These are phyloP conservation scores for Penicillium verrucosum DNA, from an alignment of 2,329 filamentous ascomycete species.

Conservation along the genomic window DNA sequence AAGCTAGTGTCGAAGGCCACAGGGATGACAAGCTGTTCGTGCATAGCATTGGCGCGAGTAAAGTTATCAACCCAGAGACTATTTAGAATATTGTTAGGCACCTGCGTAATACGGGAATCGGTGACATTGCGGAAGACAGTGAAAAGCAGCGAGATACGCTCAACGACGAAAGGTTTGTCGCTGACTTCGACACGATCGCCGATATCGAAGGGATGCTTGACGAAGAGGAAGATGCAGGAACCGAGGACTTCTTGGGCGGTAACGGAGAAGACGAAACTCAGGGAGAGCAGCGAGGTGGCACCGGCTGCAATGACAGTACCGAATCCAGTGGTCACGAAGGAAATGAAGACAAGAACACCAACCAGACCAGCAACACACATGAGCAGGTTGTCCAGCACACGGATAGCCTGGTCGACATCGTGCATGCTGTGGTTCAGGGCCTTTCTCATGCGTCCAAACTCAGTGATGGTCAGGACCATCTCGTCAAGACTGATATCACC, in stretches of 20 bases:
- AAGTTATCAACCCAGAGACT: constrained; percentile 94
- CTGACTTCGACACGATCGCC: constrained; percentile 86
- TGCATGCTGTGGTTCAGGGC: constrained; percentile 91
- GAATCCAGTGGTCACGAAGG: constrained; percentile 84
- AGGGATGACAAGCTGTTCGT: constrained; percentile 74
- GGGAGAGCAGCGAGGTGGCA: constrained; percentile 83
- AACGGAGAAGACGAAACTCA: constrained; percentile 94
- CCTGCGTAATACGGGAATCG: constrained; percentile 73
- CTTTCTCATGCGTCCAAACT: constrained; percentile 81
- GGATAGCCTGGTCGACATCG: constrained; percentile 92
- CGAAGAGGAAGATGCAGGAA: constrained; percentile 96
- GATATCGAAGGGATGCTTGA: constrained; percentile 97
- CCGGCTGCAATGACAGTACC: constrained; percentile 82
- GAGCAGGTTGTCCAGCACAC: constrained; percentile 83
- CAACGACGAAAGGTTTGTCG: constrained; percentile 69
- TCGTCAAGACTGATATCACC: constrained; percentile 94
- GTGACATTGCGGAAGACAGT: constrained; percentile 84
- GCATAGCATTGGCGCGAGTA: constrained; percentile 86
- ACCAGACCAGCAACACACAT: constrained; percentile 77
- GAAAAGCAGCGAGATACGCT: constrained; percentile 91
- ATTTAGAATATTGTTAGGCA: constrained; percentile 91
- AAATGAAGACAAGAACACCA: constrained; percentile 80
- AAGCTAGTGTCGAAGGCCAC: constrained; percentile 84
- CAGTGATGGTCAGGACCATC: constrained; percentile 83
- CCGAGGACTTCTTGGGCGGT: constrained; percentile 95